phyloP scores from a whole-genome alignment of 345 rosid species.

The Eucalyptus cloeziana region DNA sequence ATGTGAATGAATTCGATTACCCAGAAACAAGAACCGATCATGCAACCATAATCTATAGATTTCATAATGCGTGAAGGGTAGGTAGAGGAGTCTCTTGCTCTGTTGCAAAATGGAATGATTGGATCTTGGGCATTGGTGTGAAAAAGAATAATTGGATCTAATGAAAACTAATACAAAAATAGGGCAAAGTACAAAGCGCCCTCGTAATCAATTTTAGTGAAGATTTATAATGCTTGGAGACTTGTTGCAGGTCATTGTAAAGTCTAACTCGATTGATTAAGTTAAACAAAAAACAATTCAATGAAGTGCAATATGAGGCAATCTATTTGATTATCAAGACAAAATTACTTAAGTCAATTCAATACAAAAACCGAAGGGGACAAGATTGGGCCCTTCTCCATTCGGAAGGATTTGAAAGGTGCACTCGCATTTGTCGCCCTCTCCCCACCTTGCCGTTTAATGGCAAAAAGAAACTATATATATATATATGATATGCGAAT shows the following conservation, averaged over 20 bases:
- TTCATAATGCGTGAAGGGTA: neutral
- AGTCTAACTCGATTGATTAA: neutral
- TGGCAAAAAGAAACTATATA: neutral
- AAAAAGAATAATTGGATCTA: neutral
- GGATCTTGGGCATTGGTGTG: neutral
- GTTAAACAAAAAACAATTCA: neutral
- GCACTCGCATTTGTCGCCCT: neutral
- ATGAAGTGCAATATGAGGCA: neutral
- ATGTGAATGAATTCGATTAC: neutral
- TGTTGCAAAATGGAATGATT: neutral
- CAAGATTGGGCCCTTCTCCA: neutral
- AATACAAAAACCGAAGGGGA: neutral
- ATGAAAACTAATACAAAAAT: neutral
- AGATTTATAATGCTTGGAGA: neutral
- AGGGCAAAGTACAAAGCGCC: neutral
- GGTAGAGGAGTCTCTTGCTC: neutral
- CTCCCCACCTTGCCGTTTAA: neutral
- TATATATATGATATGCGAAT: neutral
- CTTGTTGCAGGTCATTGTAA: neutral
- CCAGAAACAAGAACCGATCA: neutral
- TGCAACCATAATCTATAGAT: neutral
- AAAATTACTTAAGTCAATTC: neutral
- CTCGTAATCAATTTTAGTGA: neutral
- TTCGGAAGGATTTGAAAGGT: neutral
- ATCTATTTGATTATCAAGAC: neutral